These are phyloP conservation scores for Trapa bicornis DNA, from an alignment of 345 rosid genomes.

Conservation along the genomic window DNA sequence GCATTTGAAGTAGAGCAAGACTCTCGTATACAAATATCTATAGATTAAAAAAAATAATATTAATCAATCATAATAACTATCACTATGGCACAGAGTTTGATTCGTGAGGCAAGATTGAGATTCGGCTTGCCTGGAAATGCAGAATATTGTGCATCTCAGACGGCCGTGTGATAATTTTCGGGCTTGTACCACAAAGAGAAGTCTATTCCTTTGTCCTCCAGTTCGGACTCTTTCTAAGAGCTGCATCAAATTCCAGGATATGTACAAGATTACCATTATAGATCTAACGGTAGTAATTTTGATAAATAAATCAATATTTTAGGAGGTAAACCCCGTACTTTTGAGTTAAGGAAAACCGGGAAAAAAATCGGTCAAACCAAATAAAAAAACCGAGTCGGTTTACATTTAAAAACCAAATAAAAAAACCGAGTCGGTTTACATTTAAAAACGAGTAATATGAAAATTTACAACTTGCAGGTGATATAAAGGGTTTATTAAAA, in stretches of 20 bases:
- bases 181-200: conserved; percentile 89
- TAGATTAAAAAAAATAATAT: background rate
- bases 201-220: conserved; percentile 70
- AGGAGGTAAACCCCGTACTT: no score
- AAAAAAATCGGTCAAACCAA: no score
- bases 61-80: background rate
- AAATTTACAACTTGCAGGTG: no score
- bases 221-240: conserved; percentile 57
- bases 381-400: no score
- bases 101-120: background rate
- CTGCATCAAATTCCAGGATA: conserved; percentile 23
- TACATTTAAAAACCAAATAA: no score
- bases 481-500: no score
- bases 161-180: conserved; percentile 50
- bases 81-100: background rate
- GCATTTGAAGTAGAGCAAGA: no score
- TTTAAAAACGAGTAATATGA: no score
- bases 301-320: no score
- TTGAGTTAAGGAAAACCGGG: no score
- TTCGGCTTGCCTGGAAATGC: background rate
- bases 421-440: no score
- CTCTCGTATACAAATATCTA: background rate
- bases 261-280: background rate
- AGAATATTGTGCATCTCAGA: conserved; percentile 20
- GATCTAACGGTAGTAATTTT: background rate